Evolutionary conservation across 257 asterid genomes (phyloP), one percentile per base, ranked within the genome.

Genomic region (Linaria vulgaris): DNA sequence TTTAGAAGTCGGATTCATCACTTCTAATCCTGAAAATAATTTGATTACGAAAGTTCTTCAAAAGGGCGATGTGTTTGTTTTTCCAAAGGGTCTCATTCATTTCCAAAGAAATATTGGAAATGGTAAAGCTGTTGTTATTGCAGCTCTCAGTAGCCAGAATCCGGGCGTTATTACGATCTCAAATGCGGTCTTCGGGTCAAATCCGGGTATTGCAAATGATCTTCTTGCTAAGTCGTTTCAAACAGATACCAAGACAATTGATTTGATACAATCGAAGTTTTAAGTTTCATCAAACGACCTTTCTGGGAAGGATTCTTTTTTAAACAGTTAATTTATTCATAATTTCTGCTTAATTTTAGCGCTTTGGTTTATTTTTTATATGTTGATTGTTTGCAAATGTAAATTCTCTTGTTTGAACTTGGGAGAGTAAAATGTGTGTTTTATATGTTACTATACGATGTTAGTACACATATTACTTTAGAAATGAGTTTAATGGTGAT

Each of bases 161-260:
- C 76, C 76, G 0, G 75, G 74, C 37, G 65, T 74, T 12, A 57
- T 74, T 16, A 49, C 66, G 11, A 25, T 75, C 31, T 67, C 70
- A 0, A 60, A 61, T 75, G 21, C 72, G 3, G 67, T 75, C 1
- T 70, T 75, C 20, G 76, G 80, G 7, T 70, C 76, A 16, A 66
- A 66, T 5, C 80, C 70, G 5, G 49, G 43, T 49, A 55, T 75
- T 20, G 53, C 80, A 4, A 31, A 19, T 44, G 76, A 75, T 70
- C 21, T 65, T 38, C 70, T 75, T 1, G 73, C 76, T 17, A 75
- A 66, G 59, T 66, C 80, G 1, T 75, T 75, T 52, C 76, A 70
- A 23, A 17, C 55, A 6, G 73, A 70, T 38, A 20, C 48, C 15
- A 58, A 11, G 48, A 58, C 49, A 10, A 38, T 58, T 58, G 49